These are phyloP conservation scores for Aspergillus thermomutatus DNA, from an alignment of 2,329 filamentous ascomycete species.

Conservation along the genomic window DNA sequence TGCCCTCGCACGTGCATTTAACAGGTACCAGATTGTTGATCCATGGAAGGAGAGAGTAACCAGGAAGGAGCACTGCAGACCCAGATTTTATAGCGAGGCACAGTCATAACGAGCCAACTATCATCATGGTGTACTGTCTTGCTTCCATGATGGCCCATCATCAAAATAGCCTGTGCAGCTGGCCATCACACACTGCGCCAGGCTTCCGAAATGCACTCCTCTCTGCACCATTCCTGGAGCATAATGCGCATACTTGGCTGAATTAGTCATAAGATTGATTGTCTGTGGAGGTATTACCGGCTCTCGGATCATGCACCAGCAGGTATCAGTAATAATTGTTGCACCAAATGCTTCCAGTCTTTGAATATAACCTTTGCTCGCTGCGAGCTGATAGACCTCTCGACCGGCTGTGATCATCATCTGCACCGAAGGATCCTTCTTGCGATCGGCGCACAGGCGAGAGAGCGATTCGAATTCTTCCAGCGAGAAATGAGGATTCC, in stretches of 20 bases:
- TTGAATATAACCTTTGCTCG: constrained; percentile 26
- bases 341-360: constrained; percentile 38
- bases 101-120: neutral
- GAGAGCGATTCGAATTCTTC: constrained; percentile 35
- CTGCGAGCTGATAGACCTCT: constrained; percentile 16
- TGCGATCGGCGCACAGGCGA: constrained; percentile 24
- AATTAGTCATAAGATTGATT: constrained; percentile 44
- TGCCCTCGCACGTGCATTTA: neutral
- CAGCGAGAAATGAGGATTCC: constrained; percentile 46
- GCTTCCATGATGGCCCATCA: neutral
- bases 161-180: constrained; percentile 15
- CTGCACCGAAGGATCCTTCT: constrained; percentile 13
- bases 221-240: constrained; percentile 21
- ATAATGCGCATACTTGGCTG: constrained; percentile 48
- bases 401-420: constrained; percentile 24
- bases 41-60: too few relatives aligned
- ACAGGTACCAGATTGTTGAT: neutral
- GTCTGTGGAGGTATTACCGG: constrained; percentile 31
- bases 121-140: neutral
- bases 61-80: too few relatives aligned
- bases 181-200: constrained; percentile 23
- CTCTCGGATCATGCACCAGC: constrained; percentile 48
- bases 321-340: constrained; percentile 44
- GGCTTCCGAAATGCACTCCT: constrained; percentile 24
- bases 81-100: too few relatives aligned